Base-by-base conservation (phyloP, 768 basidiomycete genomes). In the Psilocybe sp. region DNA sequence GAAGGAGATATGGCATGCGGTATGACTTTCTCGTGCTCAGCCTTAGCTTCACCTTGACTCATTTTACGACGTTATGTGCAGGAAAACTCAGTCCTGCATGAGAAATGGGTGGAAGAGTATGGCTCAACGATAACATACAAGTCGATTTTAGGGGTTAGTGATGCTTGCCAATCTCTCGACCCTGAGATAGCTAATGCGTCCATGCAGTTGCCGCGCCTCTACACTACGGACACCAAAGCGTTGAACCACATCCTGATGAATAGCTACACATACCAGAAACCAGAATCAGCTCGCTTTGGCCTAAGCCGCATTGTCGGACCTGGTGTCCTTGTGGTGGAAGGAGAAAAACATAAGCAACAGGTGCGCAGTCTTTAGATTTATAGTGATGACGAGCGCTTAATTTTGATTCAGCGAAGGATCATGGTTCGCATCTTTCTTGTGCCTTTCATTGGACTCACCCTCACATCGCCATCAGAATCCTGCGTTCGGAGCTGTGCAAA, bases 181-280 rank as follows among this genome's bases (percentile, higher is more conserved):
- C 41, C 39, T 20, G 14, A 18, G 9, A 14, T 28, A 41, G 39
- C 34, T 15, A 12, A 10, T 23, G 15, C 11, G 32, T 3, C 10
- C 23, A 13, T 38, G 19, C 51, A 74, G 72, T 54, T 57, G 48
- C 61, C 56, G 23, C 72, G 77, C 5, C 62, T 89, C 9, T 75
- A 74, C 60, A 87, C 84, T 0, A 62, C 72, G 45, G 89, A 90
- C 57, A 68, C 79, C 0, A 78, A 79, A 20, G 87, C 86, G 0
- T 35, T 91, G 33, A 74, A 76, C 38, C 81, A 90, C 55, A 70
- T 92, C 44, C 68, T 92, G 12, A 72, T 75, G 52, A 81, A 86
- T 48, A 67, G 67, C 20, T 63, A 75, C 28, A 65, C 71, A 36
- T 89, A 84, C 53, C 76, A 79, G 51, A 89, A 87, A 54, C 74